Conservation (phyloP, 148 eudicot genomes). For the Polygonum maritimum region DNA sequence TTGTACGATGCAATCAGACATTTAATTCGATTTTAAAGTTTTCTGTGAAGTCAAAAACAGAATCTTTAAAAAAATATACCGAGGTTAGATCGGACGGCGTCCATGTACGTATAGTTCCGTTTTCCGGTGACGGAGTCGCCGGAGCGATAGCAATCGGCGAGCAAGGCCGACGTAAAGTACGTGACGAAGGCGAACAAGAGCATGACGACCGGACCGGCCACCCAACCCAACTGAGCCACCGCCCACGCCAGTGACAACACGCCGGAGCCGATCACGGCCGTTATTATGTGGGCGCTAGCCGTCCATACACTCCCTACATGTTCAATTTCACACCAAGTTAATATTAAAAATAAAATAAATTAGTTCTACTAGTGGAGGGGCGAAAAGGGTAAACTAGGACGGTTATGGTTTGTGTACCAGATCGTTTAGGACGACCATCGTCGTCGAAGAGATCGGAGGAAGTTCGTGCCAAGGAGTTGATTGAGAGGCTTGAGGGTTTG, state of each 20-base stretch:
- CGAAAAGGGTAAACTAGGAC: background rate
- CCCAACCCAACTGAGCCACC: constrained; percentile 15
- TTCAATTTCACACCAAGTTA: background rate
- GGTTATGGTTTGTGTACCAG: background rate
- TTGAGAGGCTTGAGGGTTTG: background rate
- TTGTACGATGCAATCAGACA: background rate
- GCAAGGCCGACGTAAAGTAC: constrained; percentile 11
- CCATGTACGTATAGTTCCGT: constrained; percentile 20
- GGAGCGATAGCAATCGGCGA: constrained; percentile 16
- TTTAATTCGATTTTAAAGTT: background rate
- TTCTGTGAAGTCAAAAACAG: background rate
- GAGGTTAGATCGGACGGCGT: constrained; percentile 10
- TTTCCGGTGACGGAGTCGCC: constrained; percentile 17
- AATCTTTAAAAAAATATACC: background rate
- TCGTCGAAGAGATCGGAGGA: constrained; percentile 9
- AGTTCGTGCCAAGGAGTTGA: background rate
- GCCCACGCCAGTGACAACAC: constrained; percentile 18
- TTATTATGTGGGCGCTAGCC: constrained; percentile 16
- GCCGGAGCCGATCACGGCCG: constrained; percentile 18
- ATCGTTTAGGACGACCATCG: background rate
- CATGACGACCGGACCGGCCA: constrained; percentile 12
- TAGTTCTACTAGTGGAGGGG: background rate
- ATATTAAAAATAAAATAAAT: background rate
- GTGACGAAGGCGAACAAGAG: constrained; percentile 13
- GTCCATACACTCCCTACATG: constrained; percentile 10